Base-by-base conservation (phyloP, 805 yeast species). In the Teunomyces panamensis region DNA sequence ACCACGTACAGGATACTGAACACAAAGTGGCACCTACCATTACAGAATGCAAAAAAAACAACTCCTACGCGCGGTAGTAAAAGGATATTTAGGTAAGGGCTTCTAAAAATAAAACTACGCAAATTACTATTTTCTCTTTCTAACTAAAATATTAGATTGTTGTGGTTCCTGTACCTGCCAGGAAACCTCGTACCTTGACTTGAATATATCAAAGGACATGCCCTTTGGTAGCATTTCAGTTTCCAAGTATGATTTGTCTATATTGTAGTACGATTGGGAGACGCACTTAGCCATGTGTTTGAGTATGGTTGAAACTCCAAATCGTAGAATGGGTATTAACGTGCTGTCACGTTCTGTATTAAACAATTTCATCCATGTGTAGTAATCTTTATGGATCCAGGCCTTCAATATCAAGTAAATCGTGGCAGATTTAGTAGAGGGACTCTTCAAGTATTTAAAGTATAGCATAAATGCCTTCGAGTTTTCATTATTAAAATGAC, bases 401-500 rank as follows among this genome's bases (percentile, higher is more conserved):
- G 65, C 53, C 39, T 48, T 49, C 8, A 71, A 47, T 3, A 49
- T 33, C 3, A 9, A 26, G 9, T 39, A 35, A 17, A 45, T 36
- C 26, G 41, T 42, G 17, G n/a, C 1, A 3, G 45, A 11, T 17
- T n/a, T 28, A 2, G 62, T 51, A 16, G 51, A 28, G 10, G 27
- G 14, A 11, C 29, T 24, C 11, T 56, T 45, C n/a, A 67, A 51
- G 48, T 67, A 60, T 49, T 59, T 47, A 51, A 55, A 62, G 50
- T 60, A 68, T 11, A 68, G 44, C 14, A 55, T 52, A 5, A 75
- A 49, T 1, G 79, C 73, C 13, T 52, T 50, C 37, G 65, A 55
- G 26, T 56, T 51, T 14, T 70, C 67, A 14, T 59, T 52, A 52
- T 63, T 69, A 51, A 68, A 67, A 59, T 78, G 82, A 0, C 72